Evolutionary conservation across 83 land plant species (phyloP).

Genomic region (Diphasiastrum complanatum): DNA sequence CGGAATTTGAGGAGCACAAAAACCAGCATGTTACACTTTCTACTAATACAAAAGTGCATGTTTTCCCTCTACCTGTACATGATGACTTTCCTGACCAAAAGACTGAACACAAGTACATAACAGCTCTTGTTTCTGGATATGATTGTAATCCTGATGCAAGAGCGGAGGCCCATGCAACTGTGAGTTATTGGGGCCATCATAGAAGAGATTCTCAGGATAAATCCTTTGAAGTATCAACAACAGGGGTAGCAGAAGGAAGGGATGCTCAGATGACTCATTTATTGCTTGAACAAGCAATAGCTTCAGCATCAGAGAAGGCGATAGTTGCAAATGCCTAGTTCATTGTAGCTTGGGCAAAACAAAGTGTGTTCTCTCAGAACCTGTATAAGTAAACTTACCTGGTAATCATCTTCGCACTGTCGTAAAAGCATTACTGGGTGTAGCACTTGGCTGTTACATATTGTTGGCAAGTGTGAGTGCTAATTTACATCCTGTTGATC

Average conservation of each 20-base stretch:
- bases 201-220: constrained; percentile 21
- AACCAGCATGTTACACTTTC: constrained; percentile 36
- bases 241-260: constrained; percentile 40
- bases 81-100: constrained; percentile 23
- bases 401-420: too few relatives aligned
- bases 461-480: too few relatives aligned
- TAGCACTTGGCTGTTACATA: too few relatives aligned
- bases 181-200: constrained; percentile 28
- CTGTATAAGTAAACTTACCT: too few relatives aligned
- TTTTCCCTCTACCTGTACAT: constrained; percentile 26
- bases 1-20: constrained; percentile 47
- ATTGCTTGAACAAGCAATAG: constrained; percentile 24
- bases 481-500: too few relatives aligned
- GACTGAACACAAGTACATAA: constrained; percentile 34
- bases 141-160: constrained; percentile 22
- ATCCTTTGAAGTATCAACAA: constrained; percentile 47
- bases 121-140: constrained; percentile 28
- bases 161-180: constrained; percentile 57
- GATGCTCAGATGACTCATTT: constrained; percentile 8
- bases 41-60: constrained; percentile 49
- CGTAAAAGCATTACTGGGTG: too few relatives aligned
- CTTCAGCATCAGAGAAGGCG: constrained; percentile 29
- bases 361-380: too few relatives aligned
- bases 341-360: too few relatives aligned
- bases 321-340: constrained; percentile 22